phyloP scores from a whole-genome alignment of 1,284 basidiomycete species.

The Entoloma clypeatum region DNA sequence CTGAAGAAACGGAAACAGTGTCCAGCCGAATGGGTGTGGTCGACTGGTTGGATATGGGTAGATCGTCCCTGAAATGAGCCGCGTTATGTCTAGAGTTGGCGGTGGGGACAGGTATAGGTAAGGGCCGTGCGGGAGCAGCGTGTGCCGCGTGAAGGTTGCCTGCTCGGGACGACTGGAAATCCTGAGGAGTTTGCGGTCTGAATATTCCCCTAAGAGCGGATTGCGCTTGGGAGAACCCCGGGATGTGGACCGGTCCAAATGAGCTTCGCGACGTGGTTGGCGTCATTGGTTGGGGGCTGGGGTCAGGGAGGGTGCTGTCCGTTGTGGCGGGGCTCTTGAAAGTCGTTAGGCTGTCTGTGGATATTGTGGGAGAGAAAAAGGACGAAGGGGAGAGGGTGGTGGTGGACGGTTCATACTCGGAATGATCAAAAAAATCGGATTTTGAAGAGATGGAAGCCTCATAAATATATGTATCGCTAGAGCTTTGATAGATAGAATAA shows the following conservation, averaged over 20 bases:
- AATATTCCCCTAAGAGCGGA: conserved; percentile 24
- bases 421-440: conserved; percentile 45
- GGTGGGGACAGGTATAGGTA: conserved; percentile 5
- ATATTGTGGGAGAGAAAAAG: conserved; percentile 44
- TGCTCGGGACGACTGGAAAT: conserved; percentile 10
- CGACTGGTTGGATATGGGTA: conserved; percentile 5
- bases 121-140: conserved; percentile 11
- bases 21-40: conserved; percentile 11
- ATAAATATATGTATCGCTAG: conserved; percentile 51
- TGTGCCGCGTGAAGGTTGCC: conserved; percentile 9
- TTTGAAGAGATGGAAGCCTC: conserved; percentile 53
- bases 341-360: conserved; percentile 48
- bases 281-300: conserved; percentile 17
- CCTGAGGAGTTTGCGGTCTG: conserved; percentile 16
- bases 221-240: conserved; percentile 25
- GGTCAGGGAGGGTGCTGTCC: conserved; percentile 16
- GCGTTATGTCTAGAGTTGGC: conserved; percentile 2
- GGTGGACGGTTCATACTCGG: conserved; percentile 40
- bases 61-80: conserved; percentile 10
- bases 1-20: conserved; percentile 5
- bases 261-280: conserved; percentile 16
- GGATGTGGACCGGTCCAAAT: conserved; percentile 25
- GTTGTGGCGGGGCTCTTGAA: conserved; percentile 29
- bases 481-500: conserved; percentile 44
- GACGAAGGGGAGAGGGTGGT: conserved; percentile 32